phyloP scores from a whole-genome alignment of 179 eudicot species.

The Heliamphora pulchella region DNA sequence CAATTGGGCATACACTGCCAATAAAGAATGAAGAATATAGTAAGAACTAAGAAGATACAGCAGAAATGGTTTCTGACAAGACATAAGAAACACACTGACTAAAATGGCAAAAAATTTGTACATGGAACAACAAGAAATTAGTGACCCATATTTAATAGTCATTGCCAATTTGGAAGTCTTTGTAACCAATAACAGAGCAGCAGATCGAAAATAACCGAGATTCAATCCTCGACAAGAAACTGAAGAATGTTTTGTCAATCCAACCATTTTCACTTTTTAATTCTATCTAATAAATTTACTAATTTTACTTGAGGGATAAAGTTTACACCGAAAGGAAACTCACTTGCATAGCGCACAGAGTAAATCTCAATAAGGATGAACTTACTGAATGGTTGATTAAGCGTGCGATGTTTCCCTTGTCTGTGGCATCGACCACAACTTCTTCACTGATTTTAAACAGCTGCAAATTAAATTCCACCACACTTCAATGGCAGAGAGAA shows the following conservation, averaged over 20 bases:
- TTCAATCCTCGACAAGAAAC: not conserved
- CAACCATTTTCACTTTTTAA: not conserved
- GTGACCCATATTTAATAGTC: not conserved
- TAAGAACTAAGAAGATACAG: not conserved
- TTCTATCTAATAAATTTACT: too few relatives aligned
- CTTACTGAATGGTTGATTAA: slow-evolving; percentile 90
- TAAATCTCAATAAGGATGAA: slow-evolving; percentile 10
- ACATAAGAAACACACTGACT: not conserved
- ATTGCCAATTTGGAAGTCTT: not conserved
- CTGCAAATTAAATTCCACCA: slow-evolving; percentile 36
- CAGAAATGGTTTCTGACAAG: not conserved
- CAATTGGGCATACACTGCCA: slow-evolving; percentile 95
- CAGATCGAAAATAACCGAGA: not conserved
- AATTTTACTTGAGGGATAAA: too few relatives aligned
- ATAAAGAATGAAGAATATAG: not conserved
- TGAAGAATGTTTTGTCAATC: not conserved
- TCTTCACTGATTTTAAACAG: slow-evolving; percentile 92
- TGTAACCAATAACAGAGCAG: not conserved
- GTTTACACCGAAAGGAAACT: not conserved
- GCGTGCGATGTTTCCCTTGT: slow-evolving; percentile 92
- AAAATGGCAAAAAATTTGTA: not conserved
- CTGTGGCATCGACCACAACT: slow-evolving; percentile 93
- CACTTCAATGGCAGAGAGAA: not conserved
- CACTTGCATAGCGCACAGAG: not conserved
- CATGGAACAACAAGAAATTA: not conserved